Conservation (phyloP, 257 asterid genomes). For the Solanum verrucosum region DNA sequence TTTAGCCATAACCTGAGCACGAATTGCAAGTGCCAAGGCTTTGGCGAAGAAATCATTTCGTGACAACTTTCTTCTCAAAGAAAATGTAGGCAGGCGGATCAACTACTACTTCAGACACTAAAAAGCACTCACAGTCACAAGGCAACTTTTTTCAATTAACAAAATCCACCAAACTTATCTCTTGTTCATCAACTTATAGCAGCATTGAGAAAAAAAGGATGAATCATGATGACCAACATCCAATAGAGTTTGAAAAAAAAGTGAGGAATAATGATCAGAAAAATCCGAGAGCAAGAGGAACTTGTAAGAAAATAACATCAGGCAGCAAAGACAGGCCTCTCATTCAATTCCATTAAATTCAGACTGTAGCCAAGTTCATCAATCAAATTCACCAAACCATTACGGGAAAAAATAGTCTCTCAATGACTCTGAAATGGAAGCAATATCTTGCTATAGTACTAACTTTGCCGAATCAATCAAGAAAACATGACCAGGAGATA, state of each 20-base stretch:
- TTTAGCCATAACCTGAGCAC: not conserved
- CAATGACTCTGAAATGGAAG: not conserved
- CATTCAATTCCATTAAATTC: not conserved
- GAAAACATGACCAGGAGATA: not conserved
- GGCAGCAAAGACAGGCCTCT: not conserved
- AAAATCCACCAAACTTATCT: not conserved
- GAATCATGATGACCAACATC: not conserved
- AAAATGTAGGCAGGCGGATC: not conserved
- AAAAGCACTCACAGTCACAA: not conserved
- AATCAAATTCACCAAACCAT: not conserved
- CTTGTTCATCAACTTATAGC: not conserved
- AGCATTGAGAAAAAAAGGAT: not conserved
- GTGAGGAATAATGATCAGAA: not conserved
- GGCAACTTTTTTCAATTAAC: not conserved
- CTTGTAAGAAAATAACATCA: not conserved
- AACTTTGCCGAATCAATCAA: conserved; percentile 10
- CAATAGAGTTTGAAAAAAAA: not conserved
- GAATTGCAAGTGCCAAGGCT: not conserved
- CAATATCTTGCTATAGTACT: not conserved
- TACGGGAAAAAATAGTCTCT: not conserved
- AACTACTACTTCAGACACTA: not conserved
- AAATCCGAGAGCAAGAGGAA: not conserved
- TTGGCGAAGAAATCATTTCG: not conserved
- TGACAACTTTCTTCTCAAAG: not conserved
- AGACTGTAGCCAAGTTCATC: not conserved